phyloP scores from a whole-genome alignment of 805 yeast species.

The Lipomyces kockii region DNA sequence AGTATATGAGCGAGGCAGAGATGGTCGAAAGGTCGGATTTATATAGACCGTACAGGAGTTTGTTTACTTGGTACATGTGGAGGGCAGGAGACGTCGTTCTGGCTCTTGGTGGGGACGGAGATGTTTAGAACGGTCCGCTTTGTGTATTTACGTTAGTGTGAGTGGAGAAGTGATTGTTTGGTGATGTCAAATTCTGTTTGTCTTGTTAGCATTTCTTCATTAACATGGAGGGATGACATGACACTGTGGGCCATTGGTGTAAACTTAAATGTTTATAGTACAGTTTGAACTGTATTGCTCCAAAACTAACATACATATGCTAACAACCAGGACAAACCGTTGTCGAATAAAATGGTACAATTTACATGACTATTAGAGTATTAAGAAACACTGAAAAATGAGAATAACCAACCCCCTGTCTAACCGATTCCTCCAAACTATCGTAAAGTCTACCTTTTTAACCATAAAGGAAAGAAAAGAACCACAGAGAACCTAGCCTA shows the following conservation, averaged over 20 bases:
- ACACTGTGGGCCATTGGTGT: neutral
- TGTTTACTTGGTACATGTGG: constrained; percentile 38
- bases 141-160: neutral
- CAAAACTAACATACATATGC: neutral
- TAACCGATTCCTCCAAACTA: neutral
- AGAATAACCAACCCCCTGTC: constrained; percentile 1
- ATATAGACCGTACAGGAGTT: constrained; percentile 64
- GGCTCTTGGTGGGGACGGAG: constrained; percentile 28
- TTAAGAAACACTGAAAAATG: neutral
- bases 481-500: neutral
- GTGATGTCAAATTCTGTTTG: too few species aligned
- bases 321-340: neutral
- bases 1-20: constrained; percentile 51
- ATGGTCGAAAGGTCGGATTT: constrained; percentile 66
- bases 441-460: neutral
- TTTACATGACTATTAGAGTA: neutral
- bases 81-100: constrained; percentile 34
- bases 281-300: neutral
- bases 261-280: neutral
- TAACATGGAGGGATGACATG: too few species aligned
- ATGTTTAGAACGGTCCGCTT: constrained; percentile 3
- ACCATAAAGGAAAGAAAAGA: neutral
- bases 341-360: neutral
- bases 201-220: too few species aligned
- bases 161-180: neutral